Base-by-base conservation (phyloP, 257 asterid genomes). In the Cynanchum wilfordii region DNA sequence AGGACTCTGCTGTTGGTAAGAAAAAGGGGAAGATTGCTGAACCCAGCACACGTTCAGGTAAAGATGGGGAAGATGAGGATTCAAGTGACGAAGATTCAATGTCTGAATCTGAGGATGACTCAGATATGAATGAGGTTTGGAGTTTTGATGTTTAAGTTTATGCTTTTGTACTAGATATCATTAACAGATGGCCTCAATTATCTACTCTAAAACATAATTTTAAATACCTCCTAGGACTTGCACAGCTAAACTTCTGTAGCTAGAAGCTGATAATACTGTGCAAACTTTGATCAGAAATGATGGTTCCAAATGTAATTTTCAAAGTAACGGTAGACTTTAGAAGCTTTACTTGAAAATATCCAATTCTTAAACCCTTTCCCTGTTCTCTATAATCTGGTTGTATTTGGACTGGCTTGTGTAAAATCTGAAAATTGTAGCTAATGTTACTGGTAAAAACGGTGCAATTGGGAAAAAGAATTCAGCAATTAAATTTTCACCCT, bases 11-110 rank as follows among this genome's bases (percentile, higher is more conserved):
- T 70, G 78, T 83, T 66, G 91, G 83, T 72, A 88, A 87, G 80
- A 90, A 81, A 59, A 86, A 83, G 87, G 96, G 87, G 83, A 85
- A 77, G 80, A 86, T 87, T 73, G 82, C 68, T 12, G 89, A 87
- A 78, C 95, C 95, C 33, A 79, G 30, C 66, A 70, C 75, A 20
- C 80, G 50, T 51, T 74, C 7, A 57, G 51, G 24, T 25, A 68
- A 70, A 12, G 50, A 27, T n/a, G 96, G 78, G 29, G 91, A 78
- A 33, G 86, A 85, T 30, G 92, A 86, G 65, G 91, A 87, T 45
- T 20, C 65, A 15, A 69, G 65, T 54, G 90, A 71, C 8, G 88
- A 76, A 1, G 85, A 72, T 7, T 69, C 75, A 22, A 51, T 50
- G 62, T 68, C 73, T 58, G 65, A 50, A 9, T 86, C 81, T 25